phyloP scores from a whole-genome alignment of 257 asterid species.

The Echium plantagineum region DNA sequence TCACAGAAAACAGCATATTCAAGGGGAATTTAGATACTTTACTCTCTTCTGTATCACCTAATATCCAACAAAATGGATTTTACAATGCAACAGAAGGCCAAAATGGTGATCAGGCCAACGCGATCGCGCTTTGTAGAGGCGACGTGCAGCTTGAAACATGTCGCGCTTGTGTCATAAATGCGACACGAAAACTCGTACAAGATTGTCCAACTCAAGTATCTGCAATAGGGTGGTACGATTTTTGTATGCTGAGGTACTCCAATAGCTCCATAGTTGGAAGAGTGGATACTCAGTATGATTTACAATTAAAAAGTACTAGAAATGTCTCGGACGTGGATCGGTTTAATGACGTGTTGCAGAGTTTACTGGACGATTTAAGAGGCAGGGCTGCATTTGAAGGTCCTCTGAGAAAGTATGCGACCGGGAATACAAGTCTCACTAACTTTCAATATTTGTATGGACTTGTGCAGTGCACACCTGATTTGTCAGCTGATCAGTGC shows the following conservation, averaged over 20 bases:
- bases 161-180: conserved; percentile 10
- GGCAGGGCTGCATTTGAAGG: conserved; percentile 5
- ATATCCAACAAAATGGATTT: too few species aligned
- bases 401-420: conserved; percentile 11
- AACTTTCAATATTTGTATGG: conserved; percentile 3
- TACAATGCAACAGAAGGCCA: too few species aligned
- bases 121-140: too few species aligned
- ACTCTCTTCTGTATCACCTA: too few species aligned
- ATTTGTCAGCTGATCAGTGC: conserved; percentile 11
- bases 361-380: conserved; percentile 3
- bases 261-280: conserved; percentile 5
- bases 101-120: too few species aligned
- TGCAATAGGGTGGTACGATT: conserved; percentile 13
- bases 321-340: not conserved
- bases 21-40: too few species aligned
- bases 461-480: conserved; percentile 23
- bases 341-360: conserved; percentile 3
- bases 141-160: too few species aligned
- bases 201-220: conserved; percentile 12
- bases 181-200: not conserved
- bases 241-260: conserved; percentile 18
- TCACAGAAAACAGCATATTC: too few species aligned
- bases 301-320: not conserved
- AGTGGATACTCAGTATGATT: not conserved
- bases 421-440: not conserved